Evolutionary conservation across 306 rosid species (phyloP).

Genomic region (Phaseolus lunatus): DNA sequence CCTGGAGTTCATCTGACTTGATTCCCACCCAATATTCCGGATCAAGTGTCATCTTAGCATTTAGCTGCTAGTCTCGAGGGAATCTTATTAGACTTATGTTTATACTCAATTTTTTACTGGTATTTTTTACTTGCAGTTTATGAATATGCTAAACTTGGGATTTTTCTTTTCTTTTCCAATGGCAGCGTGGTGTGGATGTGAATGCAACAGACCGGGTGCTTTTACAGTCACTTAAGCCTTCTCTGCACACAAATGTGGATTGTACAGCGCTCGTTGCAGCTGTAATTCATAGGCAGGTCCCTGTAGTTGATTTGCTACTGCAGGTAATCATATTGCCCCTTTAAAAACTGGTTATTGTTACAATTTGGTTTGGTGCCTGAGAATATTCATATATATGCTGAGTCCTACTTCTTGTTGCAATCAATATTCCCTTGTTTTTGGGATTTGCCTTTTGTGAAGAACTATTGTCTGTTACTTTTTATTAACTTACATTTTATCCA

Average conservation of each 20-base stretch:
- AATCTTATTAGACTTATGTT: not conserved
- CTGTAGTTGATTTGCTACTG: constrained; percentile 71
- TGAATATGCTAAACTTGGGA: constrained; percentile 31
- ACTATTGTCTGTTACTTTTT: constrained; percentile 17
- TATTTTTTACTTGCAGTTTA: not conserved
- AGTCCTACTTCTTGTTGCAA: constrained; percentile 20
- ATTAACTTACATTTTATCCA: not conserved
- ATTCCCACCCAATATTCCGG: not conserved
- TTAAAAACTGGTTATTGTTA: constrained; percentile 29
- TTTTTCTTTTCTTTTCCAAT: constrained; percentile 43
- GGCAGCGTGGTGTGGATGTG: constrained; percentile 84
- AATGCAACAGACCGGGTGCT: constrained; percentile 72
- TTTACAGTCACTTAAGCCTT: constrained; percentile 86
- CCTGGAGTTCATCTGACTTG: constrained; percentile 20
- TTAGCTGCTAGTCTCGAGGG: constrained; percentile 10
- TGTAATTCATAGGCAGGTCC: constrained; percentile 84
- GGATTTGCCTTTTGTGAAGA: constrained; percentile 7
- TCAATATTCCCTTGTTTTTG: constrained; percentile 18
- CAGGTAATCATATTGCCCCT: constrained; percentile 59
- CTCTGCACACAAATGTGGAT: constrained; percentile 82
- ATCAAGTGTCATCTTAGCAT: not conserved
- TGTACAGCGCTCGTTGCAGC: constrained; percentile 90
- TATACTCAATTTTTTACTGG: constrained; percentile 2
- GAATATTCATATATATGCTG: constrained; percentile 17
- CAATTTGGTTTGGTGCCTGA: constrained; percentile 6